A percentile compares a stretch with the other conserved stretches of the same genome.
Evolutionary conservation across 108 stramenopile genomes (phyloP).

Genomic region (Nannochloropsis oceanica): DNA sequence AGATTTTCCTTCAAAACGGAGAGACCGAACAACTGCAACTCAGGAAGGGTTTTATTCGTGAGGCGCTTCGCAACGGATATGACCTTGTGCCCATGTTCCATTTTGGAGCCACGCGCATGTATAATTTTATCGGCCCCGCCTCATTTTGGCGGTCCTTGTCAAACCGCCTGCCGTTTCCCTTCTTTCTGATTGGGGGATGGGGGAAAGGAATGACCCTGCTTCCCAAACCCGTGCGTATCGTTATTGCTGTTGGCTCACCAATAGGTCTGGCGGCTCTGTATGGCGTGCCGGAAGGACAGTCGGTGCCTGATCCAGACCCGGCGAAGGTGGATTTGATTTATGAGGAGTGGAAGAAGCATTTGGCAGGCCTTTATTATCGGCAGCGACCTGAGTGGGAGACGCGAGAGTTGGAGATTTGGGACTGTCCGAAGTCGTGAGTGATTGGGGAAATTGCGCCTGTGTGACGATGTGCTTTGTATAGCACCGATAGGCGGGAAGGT

Average conservation of each 20-base stretch:
- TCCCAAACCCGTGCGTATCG: not conserved
- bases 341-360: not conserved
- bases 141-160: not conserved
- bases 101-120: not conserved
- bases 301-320: not conserved
- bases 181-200: not conserved
- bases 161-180: not conserved
- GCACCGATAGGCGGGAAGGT: too few species aligned
- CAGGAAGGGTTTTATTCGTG: not conserved
- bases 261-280: not conserved
- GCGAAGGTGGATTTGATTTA: not conserved
- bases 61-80: not conserved
- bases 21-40: not conserved
- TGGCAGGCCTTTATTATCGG: not conserved
- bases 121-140: not conserved
- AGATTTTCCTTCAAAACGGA: not conserved
- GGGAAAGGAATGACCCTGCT: not conserved
- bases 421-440: too few species aligned
- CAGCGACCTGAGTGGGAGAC: not conserved
- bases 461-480: too few species aligned
- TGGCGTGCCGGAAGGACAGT: not conserved
- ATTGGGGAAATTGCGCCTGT: too few species aligned
- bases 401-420: not conserved
- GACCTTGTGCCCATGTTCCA: not conserved
- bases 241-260: not conserved